phyloP scores from a whole-genome alignment of 768 basidiomycete species.

The Podaxis pistillaris region DNA sequence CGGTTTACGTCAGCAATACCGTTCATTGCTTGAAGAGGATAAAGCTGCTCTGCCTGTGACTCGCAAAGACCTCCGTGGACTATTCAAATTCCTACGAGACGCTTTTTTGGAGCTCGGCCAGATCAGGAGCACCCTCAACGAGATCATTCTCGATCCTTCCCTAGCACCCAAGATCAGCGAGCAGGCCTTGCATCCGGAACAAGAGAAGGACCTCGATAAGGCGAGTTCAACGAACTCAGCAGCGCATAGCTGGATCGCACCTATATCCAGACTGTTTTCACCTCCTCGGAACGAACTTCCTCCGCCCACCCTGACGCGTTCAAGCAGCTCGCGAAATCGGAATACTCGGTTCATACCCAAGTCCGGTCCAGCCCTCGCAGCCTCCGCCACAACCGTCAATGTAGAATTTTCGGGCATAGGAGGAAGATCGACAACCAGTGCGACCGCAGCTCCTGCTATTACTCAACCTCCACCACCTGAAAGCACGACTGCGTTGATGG shows the following conservation, averaged over 20 bases:
- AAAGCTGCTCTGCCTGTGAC: conserved; percentile 59
- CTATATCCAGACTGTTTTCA: conserved; percentile 77
- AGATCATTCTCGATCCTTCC: conserved; percentile 84
- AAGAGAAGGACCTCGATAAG: neutral
- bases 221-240: conserved; percentile 51
- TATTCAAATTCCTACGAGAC: conserved; percentile 87
- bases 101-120: conserved; percentile 79
- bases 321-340: conserved; percentile 26
- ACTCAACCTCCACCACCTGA: conserved; percentile 11
- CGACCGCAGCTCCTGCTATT: conserved; percentile 25
- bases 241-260: conserved; percentile 75
- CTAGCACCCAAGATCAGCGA: conserved; percentile 73
- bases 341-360: conserved; percentile 66
- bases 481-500: conserved; percentile 51
- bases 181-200: conserved; percentile 42
- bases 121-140: conserved; percentile 81
- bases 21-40: conserved; percentile 72
- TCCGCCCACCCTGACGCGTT: conserved; percentile 18
- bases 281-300: conserved; percentile 23
- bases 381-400: conserved; percentile 90
- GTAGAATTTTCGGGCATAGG: conserved; percentile 88
- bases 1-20: conserved; percentile 71
- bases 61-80: conserved; percentile 74
- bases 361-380: conserved; percentile 78
- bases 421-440: conserved; percentile 40